Percentiles rank a stretch among this genome's conserved stretches.
phyloP scores from a whole-genome alignment of 495 filamentous ascomycete species.

The Penicillium arizonense region DNA sequence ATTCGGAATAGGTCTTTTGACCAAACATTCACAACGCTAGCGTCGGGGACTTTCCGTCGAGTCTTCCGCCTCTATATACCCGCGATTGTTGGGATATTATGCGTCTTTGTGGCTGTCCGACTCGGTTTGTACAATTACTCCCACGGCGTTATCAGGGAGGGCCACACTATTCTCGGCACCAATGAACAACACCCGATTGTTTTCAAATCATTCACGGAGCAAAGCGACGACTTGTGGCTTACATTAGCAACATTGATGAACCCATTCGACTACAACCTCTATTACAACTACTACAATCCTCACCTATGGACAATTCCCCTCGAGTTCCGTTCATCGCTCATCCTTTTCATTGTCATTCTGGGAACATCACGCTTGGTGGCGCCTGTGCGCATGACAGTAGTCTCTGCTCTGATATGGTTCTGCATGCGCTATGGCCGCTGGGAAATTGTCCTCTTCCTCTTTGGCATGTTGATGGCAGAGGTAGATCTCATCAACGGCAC shows the following conservation, averaged over 20 bases:
- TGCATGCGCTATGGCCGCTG: constrained; percentile 58
- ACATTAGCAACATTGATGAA: constrained; percentile 50
- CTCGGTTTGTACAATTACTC: constrained; percentile 50
- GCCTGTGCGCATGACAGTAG: constrained; percentile 43
- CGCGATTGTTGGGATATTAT: constrained; percentile 52
- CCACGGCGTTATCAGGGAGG: constrained; percentile 33
- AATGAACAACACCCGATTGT: constrained; percentile 47
- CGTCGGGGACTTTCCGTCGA: constrained; percentile 65
- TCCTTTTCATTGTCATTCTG: constrained; percentile 60
- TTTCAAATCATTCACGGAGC: constrained; percentile 43
- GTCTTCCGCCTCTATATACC: constrained; percentile 63
- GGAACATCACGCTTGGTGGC: constrained; percentile 51
- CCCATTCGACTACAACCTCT: constrained; percentile 53
- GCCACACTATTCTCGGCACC: constrained; percentile 43
- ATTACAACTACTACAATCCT: constrained; percentile 60
- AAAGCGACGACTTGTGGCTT: constrained; percentile 47
- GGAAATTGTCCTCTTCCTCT: constrained; percentile 59
- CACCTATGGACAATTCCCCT: constrained; percentile 75
- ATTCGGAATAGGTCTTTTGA: constrained; percentile 54
- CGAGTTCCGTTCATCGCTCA: constrained; percentile 63
- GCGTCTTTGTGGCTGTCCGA: constrained; percentile 54
- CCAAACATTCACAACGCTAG: constrained; percentile 45
- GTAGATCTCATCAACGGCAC: constrained; percentile 49
- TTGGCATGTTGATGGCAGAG: constrained; percentile 61
- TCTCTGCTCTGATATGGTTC: constrained; percentile 49